Base-by-base conservation (phyloP, 169 alveolate species). In the Amoebophrya sp. region DNA sequence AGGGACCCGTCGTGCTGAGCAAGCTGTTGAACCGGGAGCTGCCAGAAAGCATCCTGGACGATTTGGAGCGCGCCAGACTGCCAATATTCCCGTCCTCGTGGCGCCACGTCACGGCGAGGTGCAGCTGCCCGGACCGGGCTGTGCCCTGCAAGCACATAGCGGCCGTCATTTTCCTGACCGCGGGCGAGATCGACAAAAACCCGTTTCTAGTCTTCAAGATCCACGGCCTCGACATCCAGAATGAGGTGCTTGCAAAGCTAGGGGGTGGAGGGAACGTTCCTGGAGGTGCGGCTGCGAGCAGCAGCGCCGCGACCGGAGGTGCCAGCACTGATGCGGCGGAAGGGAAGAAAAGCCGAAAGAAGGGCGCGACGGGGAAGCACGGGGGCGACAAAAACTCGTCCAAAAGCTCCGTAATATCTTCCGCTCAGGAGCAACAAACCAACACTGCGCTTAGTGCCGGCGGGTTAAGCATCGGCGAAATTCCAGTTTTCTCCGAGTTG, bases 101-200 rank as follows among this genome's bases (percentile, higher is more conserved):
- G 83, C 32, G 35, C 18, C 32, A 66, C 39, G 35, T 66, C 32
- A 18, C 39, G 35, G 83, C 83, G 35, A 66, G 10, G 83, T 66
- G 83, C 35, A 12, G 35, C 35, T 66, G 83, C 35, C 83, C 83
- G 29, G 83, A 66, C 35, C 7, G 32, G 32, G 83, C 83, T 1
- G 83, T 66, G 7, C 83, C 83, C 35, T 66, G 83, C 83, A 66
- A 66, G 83, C 83, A 66, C 83, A 66, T 66, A 2, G 83, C 83
- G 29, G 83, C 83, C 39, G 83, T 66, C 10, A 7, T 66, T 7
- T 66, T 66, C 18, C 83, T 66, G 83, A 66, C 83, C 83, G 83
- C 83, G 29, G 83, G 35, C 1, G 83, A 66, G 35, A 66, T 66
- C 83, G 83, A 66, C 83, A 66, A 66, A 66, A 66, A 66, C 83